phyloP scores from a whole-genome alignment of 768 basidiomycete species.

The Chalciporus sphaerocephalus region DNA sequence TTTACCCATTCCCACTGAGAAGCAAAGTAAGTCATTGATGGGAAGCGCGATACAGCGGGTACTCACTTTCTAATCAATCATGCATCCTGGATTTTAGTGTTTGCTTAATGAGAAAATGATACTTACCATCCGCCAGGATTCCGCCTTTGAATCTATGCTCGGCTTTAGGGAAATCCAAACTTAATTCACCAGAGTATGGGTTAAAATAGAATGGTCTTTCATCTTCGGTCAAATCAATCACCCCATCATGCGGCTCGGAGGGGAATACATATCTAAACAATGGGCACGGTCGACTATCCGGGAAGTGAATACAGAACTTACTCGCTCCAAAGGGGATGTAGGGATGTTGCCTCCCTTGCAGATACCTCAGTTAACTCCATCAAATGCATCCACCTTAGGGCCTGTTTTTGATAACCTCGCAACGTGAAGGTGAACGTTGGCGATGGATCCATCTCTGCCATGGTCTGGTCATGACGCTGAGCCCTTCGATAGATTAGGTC shows the following conservation, averaged over 20 bases:
- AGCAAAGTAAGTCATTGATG: constrained; percentile 4
- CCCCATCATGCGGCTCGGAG: constrained; percentile 47
- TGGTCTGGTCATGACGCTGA: constrained; percentile 68
- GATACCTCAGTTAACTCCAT: constrained; percentile 73
- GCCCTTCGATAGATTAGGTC: constrained; percentile 86
- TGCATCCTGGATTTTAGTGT: constrained; percentile 7
- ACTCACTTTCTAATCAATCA: constrained; percentile 46
- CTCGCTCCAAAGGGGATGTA: constrained; percentile 96
- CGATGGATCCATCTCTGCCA: constrained; percentile 80
- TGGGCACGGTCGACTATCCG: neutral
- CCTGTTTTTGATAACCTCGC: constrained; percentile 92
- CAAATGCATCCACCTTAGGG: constrained; percentile 91
- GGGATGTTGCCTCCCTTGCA: constrained; percentile 62
- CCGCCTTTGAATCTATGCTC: constrained; percentile 78
- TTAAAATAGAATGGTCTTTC: constrained; percentile 85
- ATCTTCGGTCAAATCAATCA: constrained; percentile 78
- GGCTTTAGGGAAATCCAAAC: constrained; percentile 76
- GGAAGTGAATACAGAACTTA: constrained; percentile 35
- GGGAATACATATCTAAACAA: constrained; percentile 68
- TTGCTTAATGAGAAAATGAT: neutral
- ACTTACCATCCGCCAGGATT: constrained; percentile 66
- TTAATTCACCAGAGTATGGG: constrained; percentile 86
- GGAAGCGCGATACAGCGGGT: constrained; percentile 2
- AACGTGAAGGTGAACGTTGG: constrained; percentile 71
- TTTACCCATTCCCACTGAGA: constrained; percentile 90